A percentile compares a stretch with the other conserved stretches of the same genome.
Conservation (phyloP, 2,329 filamentous ascomycete genomes). For the Apiospora saccharicola region DNA sequence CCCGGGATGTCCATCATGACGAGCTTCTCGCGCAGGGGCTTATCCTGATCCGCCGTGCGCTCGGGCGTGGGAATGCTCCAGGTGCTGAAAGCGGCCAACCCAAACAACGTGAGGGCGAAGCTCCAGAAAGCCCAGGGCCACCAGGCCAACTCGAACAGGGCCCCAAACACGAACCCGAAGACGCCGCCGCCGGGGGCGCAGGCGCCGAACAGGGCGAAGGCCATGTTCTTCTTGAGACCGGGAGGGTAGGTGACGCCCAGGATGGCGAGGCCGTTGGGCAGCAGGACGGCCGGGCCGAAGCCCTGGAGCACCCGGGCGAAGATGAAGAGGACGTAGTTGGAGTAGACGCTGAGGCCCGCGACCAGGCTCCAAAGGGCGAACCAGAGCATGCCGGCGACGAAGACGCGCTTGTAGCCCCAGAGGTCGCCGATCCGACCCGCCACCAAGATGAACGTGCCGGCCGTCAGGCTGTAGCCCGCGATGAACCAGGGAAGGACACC, state of each 20-base stretch:
- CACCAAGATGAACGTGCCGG: constrained; percentile 55
- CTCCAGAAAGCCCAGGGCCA: constrained; percentile 44
- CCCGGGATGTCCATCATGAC: constrained; percentile 38
- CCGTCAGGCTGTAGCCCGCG: constrained; percentile 54
- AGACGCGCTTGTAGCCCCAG: constrained; percentile 54
- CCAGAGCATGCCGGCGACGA: constrained; percentile 52
- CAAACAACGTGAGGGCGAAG: constrained; percentile 38
- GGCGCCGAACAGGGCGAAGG: constrained; percentile 47
- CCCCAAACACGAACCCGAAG: constrained; percentile 40
- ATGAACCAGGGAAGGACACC: constrained; percentile 52
- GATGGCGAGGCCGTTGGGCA: constrained; percentile 66
- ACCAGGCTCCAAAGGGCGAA: constrained; percentile 49
- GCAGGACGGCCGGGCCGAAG: constrained; percentile 60
- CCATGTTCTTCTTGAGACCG: constrained; percentile 44
- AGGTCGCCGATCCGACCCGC: constrained; percentile 55
- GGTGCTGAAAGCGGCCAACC: constrained; percentile 34
- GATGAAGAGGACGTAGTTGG: constrained; percentile 47
- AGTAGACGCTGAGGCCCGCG: constrained; percentile 45
- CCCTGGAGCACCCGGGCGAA: constrained; percentile 59
- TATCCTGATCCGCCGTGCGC: constrained; percentile 15
- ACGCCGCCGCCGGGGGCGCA: constrained; percentile 43
- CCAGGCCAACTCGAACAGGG: constrained; percentile 38
- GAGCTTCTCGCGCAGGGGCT: constrained; percentile 27
- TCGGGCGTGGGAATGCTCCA: constrained; percentile 31
- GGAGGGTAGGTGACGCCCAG: constrained; percentile 58